Evolutionary conservation across 441 rosid species (phyloP).

Genomic region (Isatis lusitanica): DNA sequence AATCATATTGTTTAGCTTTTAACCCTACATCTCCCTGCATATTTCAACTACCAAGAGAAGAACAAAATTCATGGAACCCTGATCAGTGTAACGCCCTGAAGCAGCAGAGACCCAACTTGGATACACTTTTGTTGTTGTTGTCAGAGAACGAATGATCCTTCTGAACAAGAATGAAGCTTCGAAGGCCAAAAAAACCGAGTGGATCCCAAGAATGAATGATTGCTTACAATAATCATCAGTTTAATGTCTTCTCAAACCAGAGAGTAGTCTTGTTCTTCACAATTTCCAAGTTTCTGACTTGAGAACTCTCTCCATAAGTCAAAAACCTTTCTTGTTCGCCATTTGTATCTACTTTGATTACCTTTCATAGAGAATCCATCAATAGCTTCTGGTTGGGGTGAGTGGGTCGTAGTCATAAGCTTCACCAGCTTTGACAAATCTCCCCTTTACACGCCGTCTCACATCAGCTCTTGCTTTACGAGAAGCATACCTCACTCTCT

Average conservation of each 20-base stretch:
- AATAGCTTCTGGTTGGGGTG: slow-evolving; percentile 83
- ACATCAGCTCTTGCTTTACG: slow-evolving; percentile 99
- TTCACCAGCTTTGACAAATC: slow-evolving; percentile 97
- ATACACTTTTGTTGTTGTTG: not conserved
- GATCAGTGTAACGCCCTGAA: slow-evolving; percentile 30
- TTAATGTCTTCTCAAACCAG: slow-evolving; percentile 21
- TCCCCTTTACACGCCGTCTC: slow-evolving; percentile 93
- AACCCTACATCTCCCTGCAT: slow-evolving; percentile 29
- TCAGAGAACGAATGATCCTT: slow-evolving; percentile 25
- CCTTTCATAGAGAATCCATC: slow-evolving; percentile 28
- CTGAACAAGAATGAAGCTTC: slow-evolving; percentile 34
- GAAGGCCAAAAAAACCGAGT: slow-evolving; percentile 10
- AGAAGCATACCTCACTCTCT: slow-evolving; percentile 91
- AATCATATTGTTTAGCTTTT: slow-evolving; percentile 24
- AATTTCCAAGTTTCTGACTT: slow-evolving; percentile 26
- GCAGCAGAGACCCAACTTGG: slow-evolving; percentile 14
- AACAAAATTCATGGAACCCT: slow-evolving; percentile 36
- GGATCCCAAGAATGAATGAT: slow-evolving; percentile 31
- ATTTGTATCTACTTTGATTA: slow-evolving; percentile 18
- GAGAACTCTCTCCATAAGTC: slow-evolving; percentile 19
- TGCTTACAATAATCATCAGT: slow-evolving; percentile 22
- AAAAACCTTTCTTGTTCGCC: slow-evolving; percentile 21
- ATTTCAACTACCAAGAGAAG: slow-evolving; percentile 30
- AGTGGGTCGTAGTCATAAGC: slow-evolving; percentile 93
- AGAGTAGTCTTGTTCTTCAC: slow-evolving; percentile 22